Percentiles rank a stretch among this genome's conserved stretches.
These are phyloP conservation scores for Salvia hispanica DNA, from an alignment of 257 asterid genomes.

Conservation along the genomic window DNA sequence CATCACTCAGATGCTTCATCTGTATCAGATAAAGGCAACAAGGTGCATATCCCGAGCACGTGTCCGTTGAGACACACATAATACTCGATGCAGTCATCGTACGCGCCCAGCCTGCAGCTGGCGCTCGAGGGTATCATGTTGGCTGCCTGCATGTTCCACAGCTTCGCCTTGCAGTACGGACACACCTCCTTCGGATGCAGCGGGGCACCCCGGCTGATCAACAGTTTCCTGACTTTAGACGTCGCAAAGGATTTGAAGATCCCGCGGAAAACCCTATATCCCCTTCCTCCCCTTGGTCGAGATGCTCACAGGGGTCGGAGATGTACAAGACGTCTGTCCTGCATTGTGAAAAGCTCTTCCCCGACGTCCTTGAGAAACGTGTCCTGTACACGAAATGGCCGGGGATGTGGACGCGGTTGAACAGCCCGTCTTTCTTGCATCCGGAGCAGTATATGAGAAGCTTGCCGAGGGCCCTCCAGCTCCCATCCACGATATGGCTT, in stretches of 20 bases:
- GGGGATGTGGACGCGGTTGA: slow-evolving; percentile 61
- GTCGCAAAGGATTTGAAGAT: slow-evolving; percentile 73
- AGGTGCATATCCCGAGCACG: slow-evolving; percentile 82
- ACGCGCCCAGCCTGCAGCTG: slow-evolving; percentile 91
- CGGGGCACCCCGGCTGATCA: slow-evolving; percentile 66
- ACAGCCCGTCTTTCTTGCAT: slow-evolving; percentile 69
- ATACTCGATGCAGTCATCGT: slow-evolving; percentile 87
- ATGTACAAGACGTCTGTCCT: slow-evolving; percentile 82
- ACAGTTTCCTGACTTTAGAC: slow-evolving; percentile 77
- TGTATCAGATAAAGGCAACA: slow-evolving; percentile 89
- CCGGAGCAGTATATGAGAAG: slow-evolving; percentile 86
- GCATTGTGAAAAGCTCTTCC: slow-evolving; percentile 94
- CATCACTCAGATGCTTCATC: slow-evolving; percentile 74
- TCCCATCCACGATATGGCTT: slow-evolving; percentile 84
- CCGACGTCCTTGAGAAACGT: slow-evolving; percentile 91
- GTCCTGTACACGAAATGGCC: slow-evolving; percentile 91
- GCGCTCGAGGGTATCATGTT: slow-evolving; percentile 92
- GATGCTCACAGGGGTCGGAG: slow-evolving; percentile 97
- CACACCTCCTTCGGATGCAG: slow-evolving; percentile 87
- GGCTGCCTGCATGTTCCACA: slow-evolving; percentile 91
- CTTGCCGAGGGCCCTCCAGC: slow-evolving; percentile 97
- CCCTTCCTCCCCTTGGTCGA: slow-evolving; percentile 96
- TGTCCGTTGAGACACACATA: slow-evolving; percentile 95
- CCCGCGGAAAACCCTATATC: slow-evolving; percentile 93
- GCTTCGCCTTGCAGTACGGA: slow-evolving; percentile 90